Conservation (phyloP, 495 filamentous ascomycete species). For the Podospora pseudocomata region DNA sequence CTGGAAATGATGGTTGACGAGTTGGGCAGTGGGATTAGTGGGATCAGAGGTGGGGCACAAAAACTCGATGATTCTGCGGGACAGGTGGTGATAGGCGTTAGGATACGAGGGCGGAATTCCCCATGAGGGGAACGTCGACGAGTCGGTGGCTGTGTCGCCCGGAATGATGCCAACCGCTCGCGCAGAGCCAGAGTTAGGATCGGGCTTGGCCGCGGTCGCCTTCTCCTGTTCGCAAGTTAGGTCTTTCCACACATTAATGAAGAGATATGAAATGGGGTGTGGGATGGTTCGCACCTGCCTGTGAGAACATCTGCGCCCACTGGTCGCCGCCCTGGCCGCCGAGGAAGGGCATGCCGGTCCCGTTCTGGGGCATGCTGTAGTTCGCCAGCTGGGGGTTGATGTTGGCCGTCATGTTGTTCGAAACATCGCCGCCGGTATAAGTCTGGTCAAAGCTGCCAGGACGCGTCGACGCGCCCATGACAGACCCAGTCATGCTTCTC, state of each 20-base stretch:
- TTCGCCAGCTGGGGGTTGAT: slow-evolving; percentile 56
- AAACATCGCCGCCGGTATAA: slow-evolving; percentile 50
- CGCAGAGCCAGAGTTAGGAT: slow-evolving; percentile 39
- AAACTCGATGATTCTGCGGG: slow-evolving; percentile 49
- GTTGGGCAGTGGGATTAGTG: slow-evolving; percentile 32
- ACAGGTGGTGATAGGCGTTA: slow-evolving; percentile 50
- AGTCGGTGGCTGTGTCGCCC: slow-evolving; percentile 40
- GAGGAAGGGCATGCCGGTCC: slow-evolving; percentile 53
- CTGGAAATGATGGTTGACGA: slow-evolving; percentile 50
- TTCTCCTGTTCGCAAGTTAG: slow-evolving; percentile 32
- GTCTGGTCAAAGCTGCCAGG: slow-evolving; percentile 43
- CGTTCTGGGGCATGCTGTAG: slow-evolving; percentile 51
- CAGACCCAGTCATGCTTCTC: slow-evolving; percentile 49
- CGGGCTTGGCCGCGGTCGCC: slow-evolving; percentile 52
- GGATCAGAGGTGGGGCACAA: slow-evolving; percentile 45
- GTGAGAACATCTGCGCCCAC: slow-evolving; percentile 66
- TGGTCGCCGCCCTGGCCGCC: slow-evolving; percentile 47
- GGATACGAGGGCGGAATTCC: slow-evolving; percentile 37
- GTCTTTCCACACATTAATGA: slow-evolving; percentile 46
- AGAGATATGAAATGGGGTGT: slow-evolving; percentile 51
- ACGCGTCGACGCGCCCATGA: slow-evolving; percentile 37
- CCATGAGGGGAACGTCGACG: slow-evolving; percentile 41
- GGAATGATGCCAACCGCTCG: slow-evolving; percentile 38
- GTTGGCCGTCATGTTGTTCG: slow-evolving; percentile 46
- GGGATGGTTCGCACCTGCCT: slow-evolving; percentile 59